A percentile compares a stretch with the other conserved stretches of the same genome.
Conservation (phyloP, 2,329 filamentous ascomycete species). For the Trichoderma lentiforme region DNA sequence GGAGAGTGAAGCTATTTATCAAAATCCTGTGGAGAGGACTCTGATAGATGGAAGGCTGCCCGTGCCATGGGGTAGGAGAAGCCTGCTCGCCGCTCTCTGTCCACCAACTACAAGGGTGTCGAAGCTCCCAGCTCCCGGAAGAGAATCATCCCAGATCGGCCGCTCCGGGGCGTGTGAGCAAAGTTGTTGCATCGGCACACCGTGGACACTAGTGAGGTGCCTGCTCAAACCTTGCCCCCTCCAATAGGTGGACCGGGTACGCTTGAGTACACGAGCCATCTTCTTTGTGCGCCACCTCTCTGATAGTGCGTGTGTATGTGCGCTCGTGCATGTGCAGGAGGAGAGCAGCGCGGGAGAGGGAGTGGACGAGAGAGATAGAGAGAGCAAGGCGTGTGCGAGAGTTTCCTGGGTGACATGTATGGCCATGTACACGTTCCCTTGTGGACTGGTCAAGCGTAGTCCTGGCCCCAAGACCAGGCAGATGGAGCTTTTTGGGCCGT, state of each 20-base stretch:
- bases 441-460: conserved; percentile 8
- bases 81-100: not conserved
- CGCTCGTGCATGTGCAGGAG: conserved; percentile 20
- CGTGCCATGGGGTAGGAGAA: conserved; percentile 10
- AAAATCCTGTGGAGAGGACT: not conserved
- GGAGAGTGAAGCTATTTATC: conserved; percentile 5
- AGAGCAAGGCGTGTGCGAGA: conserved; percentile 7
- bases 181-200: conserved; percentile 14
- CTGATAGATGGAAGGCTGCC: conserved; percentile 7
- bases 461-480: not conserved
- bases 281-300: conserved; percentile 15
- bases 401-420: conserved; percentile 17
- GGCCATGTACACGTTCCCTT: conserved; percentile 14
- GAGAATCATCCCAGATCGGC: conserved; percentile 20
- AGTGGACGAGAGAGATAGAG: not conserved
- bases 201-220: conserved; percentile 16
- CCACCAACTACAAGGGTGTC: not conserved
- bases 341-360: not conserved
- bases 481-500: not conserved
- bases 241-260: conserved; percentile 15
- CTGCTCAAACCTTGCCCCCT: conserved; percentile 15
- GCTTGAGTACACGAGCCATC: conserved; percentile 13
- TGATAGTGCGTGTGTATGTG: conserved; percentile 19
- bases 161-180: conserved; percentile 4
- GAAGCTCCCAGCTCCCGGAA: conserved; percentile 14